Percentiles rank a stretch among this genome's conserved stretches.
Evolutionary conservation across 768 basidiomycete genomes (phyloP).

Genomic region (Panus rudis): DNA sequence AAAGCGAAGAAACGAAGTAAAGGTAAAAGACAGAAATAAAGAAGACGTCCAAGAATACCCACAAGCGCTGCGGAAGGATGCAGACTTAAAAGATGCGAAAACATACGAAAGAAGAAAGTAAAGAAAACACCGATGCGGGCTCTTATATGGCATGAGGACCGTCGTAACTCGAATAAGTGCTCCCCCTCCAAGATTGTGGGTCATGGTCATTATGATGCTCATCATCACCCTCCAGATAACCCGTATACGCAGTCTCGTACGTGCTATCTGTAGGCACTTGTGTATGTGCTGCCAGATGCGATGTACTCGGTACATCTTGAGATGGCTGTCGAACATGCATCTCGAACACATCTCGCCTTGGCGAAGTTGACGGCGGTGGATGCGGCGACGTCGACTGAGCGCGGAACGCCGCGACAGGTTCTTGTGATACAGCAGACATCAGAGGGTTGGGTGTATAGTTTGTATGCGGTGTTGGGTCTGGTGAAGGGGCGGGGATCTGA

Average conservation of each 20-base stretch:
- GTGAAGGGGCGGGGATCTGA: conserved; percentile 48
- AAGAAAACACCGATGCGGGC: no score
- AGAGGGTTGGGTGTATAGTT: conserved; percentile 15
- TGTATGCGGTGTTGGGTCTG: conserved; percentile 37
- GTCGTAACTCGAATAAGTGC: conserved; percentile 12
- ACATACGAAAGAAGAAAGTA: no score
- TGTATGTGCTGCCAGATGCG: background rate
- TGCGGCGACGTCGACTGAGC: conserved; percentile 14
- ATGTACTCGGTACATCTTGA: conserved; percentile 6
- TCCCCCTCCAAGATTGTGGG: conserved; percentile 8
- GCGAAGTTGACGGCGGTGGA: conserved; percentile 37
- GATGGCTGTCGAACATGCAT: conserved; percentile 30
- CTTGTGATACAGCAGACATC: conserved; percentile 18
- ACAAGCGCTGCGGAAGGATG: no score
- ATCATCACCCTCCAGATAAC: conserved; percentile 6
- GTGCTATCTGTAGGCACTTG: conserved; percentile 3
- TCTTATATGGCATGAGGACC: conserved; percentile 7
- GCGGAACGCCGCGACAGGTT: conserved; percentile 11
- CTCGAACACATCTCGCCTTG: conserved; percentile 28
- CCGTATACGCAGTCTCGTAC: conserved; percentile 13
- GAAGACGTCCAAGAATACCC: no score
- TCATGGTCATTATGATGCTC: background rate
- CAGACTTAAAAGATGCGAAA: no score
- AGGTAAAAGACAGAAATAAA: conserved; percentile 9
- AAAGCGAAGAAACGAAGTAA: conserved; percentile 1